Evolutionary conservation across 1,139 yeast genomes (phyloP).

Genomic region (Candida tunisiensis): DNA sequence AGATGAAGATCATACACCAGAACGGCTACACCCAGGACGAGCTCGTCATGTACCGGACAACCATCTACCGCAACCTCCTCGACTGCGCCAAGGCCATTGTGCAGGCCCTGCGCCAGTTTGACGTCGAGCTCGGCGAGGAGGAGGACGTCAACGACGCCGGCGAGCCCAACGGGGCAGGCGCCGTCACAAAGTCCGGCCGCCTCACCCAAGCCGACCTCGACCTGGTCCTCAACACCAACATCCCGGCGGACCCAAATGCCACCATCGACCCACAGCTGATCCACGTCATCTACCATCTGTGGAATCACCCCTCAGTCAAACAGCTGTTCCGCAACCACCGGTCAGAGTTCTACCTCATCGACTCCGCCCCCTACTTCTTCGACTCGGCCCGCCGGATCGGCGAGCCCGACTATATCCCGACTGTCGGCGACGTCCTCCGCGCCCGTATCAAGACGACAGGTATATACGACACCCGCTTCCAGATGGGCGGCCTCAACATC

Average conservation of each 20-base stretch:
- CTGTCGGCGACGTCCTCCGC: constrained; percentile 60
- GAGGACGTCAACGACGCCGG: constrained; percentile 1
- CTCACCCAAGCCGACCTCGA: constrained; percentile 10
- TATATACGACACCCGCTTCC: constrained; percentile 67
- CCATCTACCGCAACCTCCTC: constrained; percentile 45
- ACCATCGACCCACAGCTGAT: constrained; percentile 13
- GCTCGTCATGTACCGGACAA: constrained; percentile 44
- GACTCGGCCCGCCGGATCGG: constrained; percentile 50
- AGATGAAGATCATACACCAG: constrained; percentile 61
- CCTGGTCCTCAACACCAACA: constrained; percentile 8
- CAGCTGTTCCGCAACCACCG: constrained; percentile 41
- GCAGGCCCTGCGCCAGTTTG: constrained; percentile 28
- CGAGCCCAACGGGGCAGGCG: not conserved
- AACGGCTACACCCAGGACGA: constrained; percentile 51
- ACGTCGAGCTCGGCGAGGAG: constrained; percentile 3
- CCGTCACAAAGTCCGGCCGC: not conserved
- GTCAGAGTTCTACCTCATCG: constrained; percentile 69
- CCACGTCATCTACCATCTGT: constrained; percentile 21
- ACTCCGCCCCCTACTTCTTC: constrained; percentile 72
- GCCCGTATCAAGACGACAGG: constrained; percentile 92
- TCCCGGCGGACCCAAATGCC: constrained; percentile 16
- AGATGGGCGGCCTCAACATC: constrained; percentile 57
- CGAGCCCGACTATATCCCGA: constrained; percentile 46
- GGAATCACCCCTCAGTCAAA: constrained; percentile 44
- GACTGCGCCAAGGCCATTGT: constrained; percentile 47